Evolutionary conservation across 169 alveolate genomes (phyloP), one percentile per base, ranked within the genome.

Genomic region (Plasmodium sp.): DNA sequence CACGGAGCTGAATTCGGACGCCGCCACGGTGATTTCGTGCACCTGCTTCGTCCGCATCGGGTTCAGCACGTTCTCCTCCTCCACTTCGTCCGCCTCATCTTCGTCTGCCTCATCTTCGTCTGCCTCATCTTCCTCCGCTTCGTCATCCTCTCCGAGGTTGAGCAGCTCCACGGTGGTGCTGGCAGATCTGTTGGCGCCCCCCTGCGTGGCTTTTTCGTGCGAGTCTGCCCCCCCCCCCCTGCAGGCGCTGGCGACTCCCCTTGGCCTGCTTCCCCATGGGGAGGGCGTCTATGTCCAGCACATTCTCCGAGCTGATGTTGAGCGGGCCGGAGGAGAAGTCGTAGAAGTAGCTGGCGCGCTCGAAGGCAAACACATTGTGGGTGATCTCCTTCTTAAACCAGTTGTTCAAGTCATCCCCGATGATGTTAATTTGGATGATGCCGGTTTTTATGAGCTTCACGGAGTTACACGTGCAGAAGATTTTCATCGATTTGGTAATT

Each of bases 241-340:
- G 39, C 31, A 41, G 12, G 2, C 22, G 5, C 5, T 7, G 36
- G 7, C 41, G 39, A 31, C 27, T 39, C 34, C 45, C 58, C 34
- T 34, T 56, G 22, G 33, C 16, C 1, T 6, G 16, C 5, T 39
- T 41, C 43, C 36, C 27, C 16, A 1, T 48, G 7, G 73, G 16
- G 14, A 51, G 3, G 0, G 84, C 39, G 2, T 22, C 34, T n/a
- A 85, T 51, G 0, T 48, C 58, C 4, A 51, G 41, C 0, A 80
- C 94, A 51, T 90, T 90, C 71, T 90, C 91, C 10, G 94, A 81
- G 27, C 91, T 90, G 7, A 90, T 90, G 51, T 81, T 90, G 5
- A 80, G 62, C 0, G 82, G 71, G 5, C 94, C 94, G 10, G 88
- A 27, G 9, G 94, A 80, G n/a, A 90, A 90, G 45, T 90, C 94